phyloP scores from a whole-genome alignment of 176 grass and related monocot species.

The Triticum turgidum region DNA sequence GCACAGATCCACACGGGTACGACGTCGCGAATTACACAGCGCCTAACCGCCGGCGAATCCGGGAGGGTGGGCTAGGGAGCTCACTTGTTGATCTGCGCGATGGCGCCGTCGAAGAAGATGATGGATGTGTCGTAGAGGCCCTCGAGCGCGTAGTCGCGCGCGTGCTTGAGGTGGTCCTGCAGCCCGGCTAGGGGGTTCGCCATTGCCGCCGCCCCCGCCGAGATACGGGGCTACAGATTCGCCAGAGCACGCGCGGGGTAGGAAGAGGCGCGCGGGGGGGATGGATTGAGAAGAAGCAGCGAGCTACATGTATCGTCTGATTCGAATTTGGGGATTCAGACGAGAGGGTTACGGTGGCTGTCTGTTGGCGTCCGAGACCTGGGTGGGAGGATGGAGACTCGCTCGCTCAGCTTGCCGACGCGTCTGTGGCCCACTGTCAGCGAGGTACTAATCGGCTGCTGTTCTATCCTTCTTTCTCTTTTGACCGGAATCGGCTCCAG shows the following conservation, averaged over 20 bases:
- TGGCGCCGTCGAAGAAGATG: slow-evolving; percentile 98
- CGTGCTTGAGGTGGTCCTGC: slow-evolving; percentile 97
- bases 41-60: not conserved
- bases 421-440: not conserved
- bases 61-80: not conserved
- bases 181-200: slow-evolving; percentile 73
- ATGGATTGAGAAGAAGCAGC: not conserved
- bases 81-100: slow-evolving; percentile 99
- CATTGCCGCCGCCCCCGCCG: slow-evolving; percentile 34
- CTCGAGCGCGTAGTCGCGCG: slow-evolving; percentile 90
- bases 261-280: not conserved
- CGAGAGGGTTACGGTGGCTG: not conserved
- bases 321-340: slow-evolving; percentile 22
- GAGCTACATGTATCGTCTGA: not conserved
- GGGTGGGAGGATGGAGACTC: slow-evolving; percentile 4
- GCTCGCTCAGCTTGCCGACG: not conserved
- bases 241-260: not conserved
- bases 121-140: slow-evolving; percentile 98
- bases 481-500: too few species aligned
- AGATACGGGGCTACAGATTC: slow-evolving; percentile 31
- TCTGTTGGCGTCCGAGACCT: not conserved
- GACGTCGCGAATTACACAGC: not conserved
- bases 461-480: not conserved
- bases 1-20: slow-evolving; percentile 12
- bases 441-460: not conserved